A percentile compares a stretch with the other conserved stretches of the same genome.
These are phyloP conservation scores for Linderniella brevidens DNA, from an alignment of 257 asterid species.

Conservation along the genomic window DNA sequence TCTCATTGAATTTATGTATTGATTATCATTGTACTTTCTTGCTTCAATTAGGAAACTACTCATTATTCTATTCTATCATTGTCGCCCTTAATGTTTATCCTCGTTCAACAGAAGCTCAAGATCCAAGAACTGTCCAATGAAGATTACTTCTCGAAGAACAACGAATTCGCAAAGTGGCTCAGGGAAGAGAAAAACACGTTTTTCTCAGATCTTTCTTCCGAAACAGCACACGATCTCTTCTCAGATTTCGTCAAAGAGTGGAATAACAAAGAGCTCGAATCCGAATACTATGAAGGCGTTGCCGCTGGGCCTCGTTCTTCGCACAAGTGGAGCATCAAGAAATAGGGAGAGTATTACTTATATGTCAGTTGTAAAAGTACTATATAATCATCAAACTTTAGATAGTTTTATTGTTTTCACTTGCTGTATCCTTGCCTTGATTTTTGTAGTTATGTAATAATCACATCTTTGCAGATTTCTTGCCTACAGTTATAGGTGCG, in stretches of 20 bases:
- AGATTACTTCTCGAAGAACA: constrained; percentile 84
- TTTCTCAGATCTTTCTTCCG: constrained; percentile 76
- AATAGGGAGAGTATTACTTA: constrained; percentile 18
- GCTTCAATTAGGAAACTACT: not conserved
- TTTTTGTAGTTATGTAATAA: too few relatives aligned
- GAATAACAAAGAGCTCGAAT: constrained; percentile 55
- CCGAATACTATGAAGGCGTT: constrained; percentile 70
- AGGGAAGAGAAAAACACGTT: constrained; percentile 48
- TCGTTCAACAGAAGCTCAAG: constrained; percentile 29
- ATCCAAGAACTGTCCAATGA: constrained; percentile 50
- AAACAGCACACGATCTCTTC: constrained; percentile 44
- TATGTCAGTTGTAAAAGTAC: not conserved
- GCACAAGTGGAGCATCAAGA: constrained; percentile 63
- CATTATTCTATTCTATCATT: not conserved
- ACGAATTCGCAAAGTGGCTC: constrained; percentile 82
- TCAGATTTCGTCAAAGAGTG: constrained; percentile 52
- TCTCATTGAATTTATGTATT: too few relatives aligned
- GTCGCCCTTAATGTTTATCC: constrained; percentile 1
- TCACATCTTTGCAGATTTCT: too few relatives aligned
- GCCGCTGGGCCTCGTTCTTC: constrained; percentile 68
- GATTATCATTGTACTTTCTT: too few relatives aligned
- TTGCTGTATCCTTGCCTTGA: too few relatives aligned
- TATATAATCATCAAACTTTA: not conserved
- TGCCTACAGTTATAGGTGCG: too few relatives aligned
- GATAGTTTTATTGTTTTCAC: too few relatives aligned